Evolutionary conservation across 1,284 basidiomycete genomes (phyloP), one percentile per base, ranked within the genome.

Genomic region (Tremellales sp.): DNA sequence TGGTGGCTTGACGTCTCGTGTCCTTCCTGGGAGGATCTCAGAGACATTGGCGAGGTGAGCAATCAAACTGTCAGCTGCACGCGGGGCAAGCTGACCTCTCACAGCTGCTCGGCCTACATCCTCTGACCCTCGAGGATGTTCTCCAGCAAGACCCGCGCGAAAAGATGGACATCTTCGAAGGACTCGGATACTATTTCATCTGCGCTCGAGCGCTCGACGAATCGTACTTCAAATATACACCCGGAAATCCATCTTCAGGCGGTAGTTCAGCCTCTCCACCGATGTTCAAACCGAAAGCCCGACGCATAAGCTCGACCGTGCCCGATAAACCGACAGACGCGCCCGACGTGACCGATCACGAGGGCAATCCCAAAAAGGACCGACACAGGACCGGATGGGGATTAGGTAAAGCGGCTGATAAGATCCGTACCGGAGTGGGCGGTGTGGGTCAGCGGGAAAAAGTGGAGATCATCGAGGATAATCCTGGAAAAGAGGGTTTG

Each of bases 1-100:
- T 97, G 92, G 93, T 97, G 91, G 83, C 75, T 97, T 23, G 91
- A 97, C 67, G 83, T 97, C 2, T 82, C 87, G 17, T 92, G 86
- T 61, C 92, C 93, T 1, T 86, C 84, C 0, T 91, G 89, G 82
- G 85, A 86, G 46, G 92, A 96, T 71, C 84, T 97, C 80, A 81
- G 86, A 49, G 82, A 86, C 19, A 81, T 97, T 45, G 87, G 90
- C 46, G 90, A 89, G 79, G 88, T 85, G 58, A 49, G 79, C 61
- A 31, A 15, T 35, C 48, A 22, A 42, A 42, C 45, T 42, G n/a
- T 31, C 27, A 43, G n/a, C 46, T 43, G 42, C 31, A 31, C 35
- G 40, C n/a, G n/a, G n/a, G n/a, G n/a, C n/a, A n/a, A n/a, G n/a
- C n/a, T n/a, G n/a, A n/a, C n/a, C n/a, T n/a, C n/a, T n/a, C n/a